Base-by-base conservation (phyloP, 1,139 yeast species). In the Kluyveromyces marxianus region DNA sequence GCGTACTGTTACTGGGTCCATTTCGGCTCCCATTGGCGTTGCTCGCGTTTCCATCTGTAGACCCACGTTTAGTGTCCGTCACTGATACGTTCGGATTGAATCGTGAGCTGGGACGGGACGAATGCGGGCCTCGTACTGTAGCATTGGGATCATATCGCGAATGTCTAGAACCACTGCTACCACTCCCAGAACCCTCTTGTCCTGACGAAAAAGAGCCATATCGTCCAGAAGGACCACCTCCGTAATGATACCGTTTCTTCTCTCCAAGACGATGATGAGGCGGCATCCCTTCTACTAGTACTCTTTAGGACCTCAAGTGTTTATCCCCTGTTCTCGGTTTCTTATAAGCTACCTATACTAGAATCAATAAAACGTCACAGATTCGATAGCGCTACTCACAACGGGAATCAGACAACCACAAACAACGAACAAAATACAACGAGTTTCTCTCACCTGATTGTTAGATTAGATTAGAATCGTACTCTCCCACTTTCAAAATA, bases 211-310 rank as follows among this genome's bases (percentile, higher is more conserved):
- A 42, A 24, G 49, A 35, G 37, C 29, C 7, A 27, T 53, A 54
- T 44, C 60, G 50, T 37, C 56, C 51, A 36, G 52, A 52, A 24
- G 62, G 55, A 43, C 56, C 58, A 42, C 54, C 56, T 10, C 55
- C 51, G 42, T 59, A 60, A 41, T 58, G 59, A 44, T 59, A 59
- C 42, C 63, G 51, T 51, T 59, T 60, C 51, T 59, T 58, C 35
- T 59, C 63, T 35, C 57, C 50, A 41, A 56, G 41, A 33, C 62
- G 49, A 35, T 60, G 58, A 28, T 63, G 51, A 33, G 44, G 14
- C 24, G 48, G 48, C 49, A 48, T 41, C 21, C 2, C 21, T 14
- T 14, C 21, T 14, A 14, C 21, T 14, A 14, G 21, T 14, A 14
- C 21, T 14, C 21, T 14, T 14, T 14, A 14, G 21, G 21, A 14